Percentiles rank a stretch among this genome's conserved stretches.
These are phyloP conservation scores for Noccaea bulbosa DNA, from an alignment of 345 rosid genomes.

Conservation along the genomic window DNA sequence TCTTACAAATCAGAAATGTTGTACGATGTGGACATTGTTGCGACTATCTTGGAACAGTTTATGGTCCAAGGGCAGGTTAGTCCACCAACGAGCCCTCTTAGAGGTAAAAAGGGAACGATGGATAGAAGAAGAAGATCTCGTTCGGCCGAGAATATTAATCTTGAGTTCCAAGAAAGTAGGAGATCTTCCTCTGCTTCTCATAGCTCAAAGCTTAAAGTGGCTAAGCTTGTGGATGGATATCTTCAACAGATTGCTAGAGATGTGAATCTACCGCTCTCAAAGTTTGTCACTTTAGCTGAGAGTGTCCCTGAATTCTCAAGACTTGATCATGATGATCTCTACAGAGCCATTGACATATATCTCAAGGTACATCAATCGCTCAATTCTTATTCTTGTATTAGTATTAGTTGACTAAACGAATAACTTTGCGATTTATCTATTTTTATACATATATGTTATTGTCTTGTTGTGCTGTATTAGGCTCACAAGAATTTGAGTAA, in stretches of 20 bases:
- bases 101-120: slow-evolving; percentile 60
- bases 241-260: slow-evolving; percentile 83
- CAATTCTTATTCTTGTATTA: not conserved
- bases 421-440: not conserved
- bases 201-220: slow-evolving; percentile 89
- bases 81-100: slow-evolving; percentile 90
- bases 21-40: slow-evolving; percentile 80
- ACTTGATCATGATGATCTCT: slow-evolving; percentile 88
- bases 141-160: slow-evolving; percentile 82
- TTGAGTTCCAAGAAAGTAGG: slow-evolving; percentile 86
- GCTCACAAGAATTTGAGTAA: slow-evolving; percentile 82
- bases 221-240: slow-evolving; percentile 89
- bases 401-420: not conserved
- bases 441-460: not conserved
- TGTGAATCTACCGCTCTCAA: slow-evolving; percentile 73
- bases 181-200: slow-evolving; percentile 98
- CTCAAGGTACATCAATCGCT: slow-evolving; percentile 73
- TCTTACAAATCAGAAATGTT: slow-evolving; percentile 51
- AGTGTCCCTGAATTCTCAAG: slow-evolving; percentile 83
- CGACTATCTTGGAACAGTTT: slow-evolving; percentile 80
- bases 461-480: slow-evolving; percentile 41
- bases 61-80: slow-evolving; percentile 84
- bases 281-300: slow-evolving; percentile 80
- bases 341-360: slow-evolving; percentile 90
- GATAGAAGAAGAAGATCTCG: slow-evolving; percentile 87